Evolutionary conservation across 768 basidiomycete species (phyloP), one percentile per base, ranked within the genome.

Genomic region (Lentinula edodes): DNA sequence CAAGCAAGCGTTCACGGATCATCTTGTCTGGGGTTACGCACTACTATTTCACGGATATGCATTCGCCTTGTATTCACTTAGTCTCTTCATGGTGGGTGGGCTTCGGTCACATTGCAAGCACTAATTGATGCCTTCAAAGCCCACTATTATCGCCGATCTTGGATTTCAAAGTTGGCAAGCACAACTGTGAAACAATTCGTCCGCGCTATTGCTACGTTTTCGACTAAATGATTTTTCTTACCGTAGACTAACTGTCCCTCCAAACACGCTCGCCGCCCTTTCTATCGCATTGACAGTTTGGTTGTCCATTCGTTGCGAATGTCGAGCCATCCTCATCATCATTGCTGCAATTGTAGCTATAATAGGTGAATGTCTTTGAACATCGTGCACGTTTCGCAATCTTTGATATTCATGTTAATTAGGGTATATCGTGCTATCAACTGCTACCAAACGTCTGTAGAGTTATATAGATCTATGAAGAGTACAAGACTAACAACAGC

Each of bases 81-180:
- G 82, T 68, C 70, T 87, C 6, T 87, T 86, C 71, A 63, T 85
- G 55, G 55, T 43, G 10, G 20, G 55, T 52, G 78, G 82, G 81
- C 66, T 36, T 75, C 64, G 45, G 16, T 18, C 53, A 9, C 13
- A 28, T 46, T 10, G 10, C n/a, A 18, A 32, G 18, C 46, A 36
- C 50, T 20, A n/a, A 54, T 6, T 52, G 2, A 60, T 41, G 16
- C 6, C 23, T 32, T 12, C n/a, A 48, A 62, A 84, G 81, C 85
- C 86, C 3, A 83, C 84, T 0, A 86, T 87, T 62, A 84, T 87
- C 60, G 76, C 80, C 4, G 75, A 72, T 2, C 76, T 87, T 4
- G 85, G 87, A 23, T 87, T 81, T 64, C 67, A 78, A 56, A 80
- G 78, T 42, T 86, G 85, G 85, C 75, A 85, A 68, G 84, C 83